Evolutionary conservation across 2,329 filamentous ascomycete genomes (phyloP).

Genomic region (Colletotrichum limetticola): DNA sequence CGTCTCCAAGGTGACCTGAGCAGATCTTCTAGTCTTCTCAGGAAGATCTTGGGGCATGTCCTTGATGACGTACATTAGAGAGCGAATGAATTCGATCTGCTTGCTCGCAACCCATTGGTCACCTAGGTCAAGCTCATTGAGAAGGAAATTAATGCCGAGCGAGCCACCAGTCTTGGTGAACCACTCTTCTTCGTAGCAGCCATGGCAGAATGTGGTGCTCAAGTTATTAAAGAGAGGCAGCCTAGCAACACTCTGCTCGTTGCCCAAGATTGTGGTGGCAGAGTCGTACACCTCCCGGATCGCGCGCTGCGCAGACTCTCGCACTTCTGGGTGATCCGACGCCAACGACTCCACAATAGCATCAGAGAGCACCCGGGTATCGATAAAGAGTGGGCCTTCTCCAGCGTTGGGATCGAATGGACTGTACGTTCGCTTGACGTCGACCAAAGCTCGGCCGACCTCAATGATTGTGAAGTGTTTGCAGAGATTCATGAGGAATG

Average conservation of each 20-base stretch:
- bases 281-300: conserved; percentile 83
- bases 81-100: conserved; percentile 88
- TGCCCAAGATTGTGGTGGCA: conserved; percentile 82
- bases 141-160: conserved; percentile 87
- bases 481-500: conserved; percentile 83
- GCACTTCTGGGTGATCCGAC: conserved; percentile 82
- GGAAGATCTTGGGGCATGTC: conserved; percentile 96
- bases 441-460: conserved; percentile 84
- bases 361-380: conserved; percentile 87
- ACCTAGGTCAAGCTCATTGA: conserved; percentile 85
- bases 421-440: conserved; percentile 79
- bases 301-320: conserved; percentile 83
- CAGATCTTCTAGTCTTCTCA: conserved; percentile 85
- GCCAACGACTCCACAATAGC: conserved; percentile 91
- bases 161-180: conserved; percentile 96
- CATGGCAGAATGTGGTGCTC: conserved; percentile 87
- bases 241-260: conserved; percentile 74
- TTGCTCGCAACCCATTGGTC: conserved; percentile 84
- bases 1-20: conserved; percentile 84
- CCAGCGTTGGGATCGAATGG: conserved; percentile 87
- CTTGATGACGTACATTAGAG: conserved; percentile 97
- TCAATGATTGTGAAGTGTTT: conserved; percentile 93
- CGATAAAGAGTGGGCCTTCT: conserved; percentile 87
- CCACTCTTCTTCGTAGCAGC: conserved; percentile 98
- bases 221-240: conserved; percentile 88